Evolutionary conservation across 352 stramenopile genomes (phyloP), one percentile per base, ranked within the genome.

Genomic region (Pythium phragmitis): DNA sequence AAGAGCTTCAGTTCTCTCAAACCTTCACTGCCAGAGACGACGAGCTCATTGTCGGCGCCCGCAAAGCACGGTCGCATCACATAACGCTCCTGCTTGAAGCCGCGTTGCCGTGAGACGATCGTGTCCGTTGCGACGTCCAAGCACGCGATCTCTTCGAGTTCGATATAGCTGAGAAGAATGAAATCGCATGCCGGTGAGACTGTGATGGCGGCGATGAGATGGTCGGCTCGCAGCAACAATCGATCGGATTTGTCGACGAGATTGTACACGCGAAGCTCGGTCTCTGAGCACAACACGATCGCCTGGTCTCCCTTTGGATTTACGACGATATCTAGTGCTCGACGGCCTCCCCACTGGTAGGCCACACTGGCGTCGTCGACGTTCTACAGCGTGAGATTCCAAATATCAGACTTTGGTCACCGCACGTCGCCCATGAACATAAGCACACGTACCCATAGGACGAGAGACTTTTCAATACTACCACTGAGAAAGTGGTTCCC

Each of bases 1-100:
- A 21, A 51, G 45, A 23, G 21, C 26, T 21, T 19, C 2, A 7
- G 30, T 21, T 50, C 33, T 46, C 12, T 21, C 63, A 16, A 69
- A 91, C 85, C 85, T 89, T 94, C 85, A 63, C 82, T 88, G 61
- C 85, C 85, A 26, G 45, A 89, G 0, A 74, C 74, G 7, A 92
- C 77, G 30, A 90, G 59, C 23, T 89, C 79, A 23, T 73, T 76
- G 12, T 82, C 58, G 7, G 37, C 28, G 7, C 85, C 83, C 53
- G 64, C 68, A 52, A 91, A 94, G 41, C 81, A 89, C 23, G 82
- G 82, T 2, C 74, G 72, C 14, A 89, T 47, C 19, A 94, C 70
- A 53, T 85, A 94, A 13, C 85, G 79, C 59, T 87, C 67, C 48
- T 89, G 79, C 4, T 67, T 73, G 49, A 90, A 73, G 4, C 85